phyloP scores from a whole-genome alignment of 2,329 filamentous ascomycete species.

The Coniochaeta ligniaria region DNA sequence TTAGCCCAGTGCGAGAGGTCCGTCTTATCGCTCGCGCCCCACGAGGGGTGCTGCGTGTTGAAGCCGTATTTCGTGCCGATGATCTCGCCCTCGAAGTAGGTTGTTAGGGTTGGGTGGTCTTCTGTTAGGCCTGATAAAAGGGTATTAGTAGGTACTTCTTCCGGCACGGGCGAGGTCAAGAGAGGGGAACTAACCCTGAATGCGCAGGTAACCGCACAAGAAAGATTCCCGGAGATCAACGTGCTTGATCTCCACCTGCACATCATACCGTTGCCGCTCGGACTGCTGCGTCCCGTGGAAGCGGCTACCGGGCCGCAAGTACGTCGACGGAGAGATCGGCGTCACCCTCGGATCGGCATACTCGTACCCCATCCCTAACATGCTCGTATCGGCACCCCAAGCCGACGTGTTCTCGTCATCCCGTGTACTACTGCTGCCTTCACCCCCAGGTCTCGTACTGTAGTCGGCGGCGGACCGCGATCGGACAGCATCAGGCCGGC shows the following conservation, averaged over 20 bases:
- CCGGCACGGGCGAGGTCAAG: conserved; percentile 6
- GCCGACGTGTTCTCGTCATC: conserved; percentile 2
- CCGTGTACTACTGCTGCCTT: neutral
- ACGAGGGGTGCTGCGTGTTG: conserved; percentile 77
- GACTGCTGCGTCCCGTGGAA: conserved; percentile 91
- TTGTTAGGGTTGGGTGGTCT: conserved; percentile 94
- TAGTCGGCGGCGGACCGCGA: neutral
- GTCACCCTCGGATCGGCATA: conserved; percentile 41
- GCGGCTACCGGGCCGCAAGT: conserved; percentile 76
- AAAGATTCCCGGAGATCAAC: conserved; percentile 93
- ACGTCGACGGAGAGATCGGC: conserved; percentile 77
- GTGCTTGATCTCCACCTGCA: conserved; percentile 94
- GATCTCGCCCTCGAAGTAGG: conserved; percentile 97
- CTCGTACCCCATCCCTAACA: conserved; percentile 21
- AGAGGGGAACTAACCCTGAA: conserved; percentile 62
- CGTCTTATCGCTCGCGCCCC: conserved; percentile 87
- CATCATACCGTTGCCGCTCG: conserved; percentile 86
- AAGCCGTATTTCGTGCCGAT: conserved; percentile 96
- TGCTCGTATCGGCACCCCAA: conserved; percentile 22
- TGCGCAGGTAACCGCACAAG: conserved; percentile 88
- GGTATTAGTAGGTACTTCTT: neutral
- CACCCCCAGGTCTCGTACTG: neutral
- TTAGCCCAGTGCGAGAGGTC: conserved; percentile 91
- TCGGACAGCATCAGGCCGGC: neutral
- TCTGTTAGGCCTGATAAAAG: conserved; percentile 70